phyloP scores from a whole-genome alignment of 805 yeast genomes.

The Candida cerambycidarum region DNA sequence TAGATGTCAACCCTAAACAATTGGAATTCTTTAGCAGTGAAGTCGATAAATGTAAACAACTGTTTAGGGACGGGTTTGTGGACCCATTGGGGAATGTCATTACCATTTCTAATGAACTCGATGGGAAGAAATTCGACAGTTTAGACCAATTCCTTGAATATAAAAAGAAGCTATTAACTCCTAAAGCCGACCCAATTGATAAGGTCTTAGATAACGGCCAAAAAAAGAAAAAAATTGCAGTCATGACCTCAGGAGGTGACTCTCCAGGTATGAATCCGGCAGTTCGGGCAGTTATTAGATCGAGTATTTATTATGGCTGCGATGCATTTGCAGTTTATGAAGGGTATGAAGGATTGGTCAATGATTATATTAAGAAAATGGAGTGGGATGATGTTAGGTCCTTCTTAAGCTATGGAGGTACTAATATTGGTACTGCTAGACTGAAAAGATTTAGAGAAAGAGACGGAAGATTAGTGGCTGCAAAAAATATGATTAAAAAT shows the following conservation, averaged over 20 bases:
- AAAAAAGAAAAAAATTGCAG: slow-evolving; percentile 55
- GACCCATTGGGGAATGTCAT: slow-evolving; percentile 41
- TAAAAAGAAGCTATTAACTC: slow-evolving; percentile 3
- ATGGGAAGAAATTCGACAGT: slow-evolving; percentile 5
- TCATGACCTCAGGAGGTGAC: slow-evolving; percentile 82
- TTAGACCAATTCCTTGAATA: slow-evolving; percentile 10
- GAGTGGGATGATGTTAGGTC: slow-evolving; percentile 74
- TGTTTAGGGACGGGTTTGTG: slow-evolving; percentile 16
- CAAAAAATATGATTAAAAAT: slow-evolving; percentile 61
- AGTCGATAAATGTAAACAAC: slow-evolving; percentile 20
- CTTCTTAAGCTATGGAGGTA: slow-evolving; percentile 71
- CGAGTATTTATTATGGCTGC: slow-evolving; percentile 65
- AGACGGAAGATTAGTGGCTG: slow-evolving; percentile 62
- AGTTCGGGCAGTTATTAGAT: slow-evolving; percentile 69
- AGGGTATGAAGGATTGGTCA: slow-evolving; percentile 72
- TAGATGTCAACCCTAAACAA: slow-evolving; percentile 13
- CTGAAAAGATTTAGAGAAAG: slow-evolving; percentile 67
- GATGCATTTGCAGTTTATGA: slow-evolving; percentile 68
- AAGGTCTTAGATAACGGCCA: background rate
- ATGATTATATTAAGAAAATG: slow-evolving; percentile 56
- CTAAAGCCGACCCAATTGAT: background rate
- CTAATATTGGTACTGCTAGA: slow-evolving; percentile 77
- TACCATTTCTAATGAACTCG: slow-evolving; percentile 23
- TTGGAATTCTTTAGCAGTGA: slow-evolving; percentile 34
- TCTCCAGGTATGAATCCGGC: slow-evolving; percentile 82